These are phyloP conservation scores for Thielaviopsis punctulata DNA, from an alignment of 2,329 filamentous ascomycete genomes.

Conservation along the genomic window DNA sequence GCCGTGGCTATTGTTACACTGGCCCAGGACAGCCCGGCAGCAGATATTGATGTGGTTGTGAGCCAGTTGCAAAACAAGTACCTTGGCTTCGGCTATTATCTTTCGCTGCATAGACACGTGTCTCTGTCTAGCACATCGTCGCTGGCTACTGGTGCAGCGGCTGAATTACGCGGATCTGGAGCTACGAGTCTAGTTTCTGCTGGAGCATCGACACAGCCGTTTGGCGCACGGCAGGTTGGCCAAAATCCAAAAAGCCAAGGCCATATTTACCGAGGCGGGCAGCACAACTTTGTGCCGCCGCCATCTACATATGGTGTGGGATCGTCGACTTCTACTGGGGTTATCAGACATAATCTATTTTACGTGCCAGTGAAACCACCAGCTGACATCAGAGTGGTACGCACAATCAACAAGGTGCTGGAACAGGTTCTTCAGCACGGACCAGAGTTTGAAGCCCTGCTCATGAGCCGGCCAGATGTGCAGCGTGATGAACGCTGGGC, in stretches of 20 bases:
- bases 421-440: slow-evolving; percentile 67
- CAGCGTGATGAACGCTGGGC: slow-evolving; percentile 81
- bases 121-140: slow-evolving; percentile 26
- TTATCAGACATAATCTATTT: slow-evolving; percentile 31
- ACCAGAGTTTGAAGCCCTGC: slow-evolving; percentile 72
- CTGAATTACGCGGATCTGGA: slow-evolving; percentile 20
- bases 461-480: slow-evolving; percentile 75
- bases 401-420: slow-evolving; percentile 73
- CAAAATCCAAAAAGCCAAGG: neutral
- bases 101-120: slow-evolving; percentile 65
- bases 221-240: slow-evolving; percentile 54
- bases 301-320: slow-evolving; percentile 40
- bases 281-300: slow-evolving; percentile 58
- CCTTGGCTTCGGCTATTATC: slow-evolving; percentile 66
- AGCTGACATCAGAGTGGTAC: slow-evolving; percentile 58
- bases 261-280: neutral
- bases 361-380: slow-evolving; percentile 62
- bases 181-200: neutral
- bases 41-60: slow-evolving; percentile 67
- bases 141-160: slow-evolving; percentile 21
- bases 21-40: slow-evolving; percentile 61
- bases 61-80: slow-evolving; percentile 69
- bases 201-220: slow-evolving; percentile 39
- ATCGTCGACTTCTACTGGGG: neutral
- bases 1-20: slow-evolving; percentile 66